phyloP scores from a whole-genome alignment of 768 basidiomycete genomes.

The Psilocybe cubensis region DNA sequence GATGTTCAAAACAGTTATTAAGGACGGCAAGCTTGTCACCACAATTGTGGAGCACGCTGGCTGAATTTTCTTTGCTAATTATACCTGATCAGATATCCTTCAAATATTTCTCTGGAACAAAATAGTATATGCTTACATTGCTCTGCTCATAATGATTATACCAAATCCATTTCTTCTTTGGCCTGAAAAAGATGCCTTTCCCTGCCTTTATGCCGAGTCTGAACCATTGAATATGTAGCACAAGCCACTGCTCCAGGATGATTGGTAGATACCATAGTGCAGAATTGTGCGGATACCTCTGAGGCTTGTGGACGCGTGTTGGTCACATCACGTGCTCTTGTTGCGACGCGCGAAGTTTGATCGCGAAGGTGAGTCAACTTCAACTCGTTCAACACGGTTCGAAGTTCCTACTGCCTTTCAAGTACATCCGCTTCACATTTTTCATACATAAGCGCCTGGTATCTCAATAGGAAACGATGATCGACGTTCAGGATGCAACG shows the following conservation, averaged over 20 bases:
- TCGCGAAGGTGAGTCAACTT: background rate
- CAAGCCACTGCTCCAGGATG: too few relatives aligned
- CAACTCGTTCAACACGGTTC: background rate
- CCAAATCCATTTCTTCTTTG: background rate
- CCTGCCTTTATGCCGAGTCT: background rate
- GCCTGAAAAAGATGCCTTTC: background rate
- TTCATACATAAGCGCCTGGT: background rate
- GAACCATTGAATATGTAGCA: too few relatives aligned
- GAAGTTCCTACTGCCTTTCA: too few relatives aligned
- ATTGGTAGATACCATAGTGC: background rate
- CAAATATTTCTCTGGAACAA: background rate
- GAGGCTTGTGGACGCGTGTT: background rate
- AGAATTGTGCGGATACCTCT: background rate
- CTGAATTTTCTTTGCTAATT: constrained; percentile 25
- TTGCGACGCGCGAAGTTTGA: constrained; percentile 1
- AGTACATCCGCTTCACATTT: too few relatives aligned
- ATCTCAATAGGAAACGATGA: constrained; percentile 22
- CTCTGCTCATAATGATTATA: background rate
- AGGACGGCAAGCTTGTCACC: constrained; percentile 85
- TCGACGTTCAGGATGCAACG: constrained; percentile 54
- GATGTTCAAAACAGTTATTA: constrained; percentile 88
- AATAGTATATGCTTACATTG: background rate
- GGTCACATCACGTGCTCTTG: constrained; percentile 18
- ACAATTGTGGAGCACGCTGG: constrained; percentile 87
- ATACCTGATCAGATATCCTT: background rate